phyloP scores from a whole-genome alignment of 148 eudicot genomes.

The Amaranthus hypochondriacus region DNA sequence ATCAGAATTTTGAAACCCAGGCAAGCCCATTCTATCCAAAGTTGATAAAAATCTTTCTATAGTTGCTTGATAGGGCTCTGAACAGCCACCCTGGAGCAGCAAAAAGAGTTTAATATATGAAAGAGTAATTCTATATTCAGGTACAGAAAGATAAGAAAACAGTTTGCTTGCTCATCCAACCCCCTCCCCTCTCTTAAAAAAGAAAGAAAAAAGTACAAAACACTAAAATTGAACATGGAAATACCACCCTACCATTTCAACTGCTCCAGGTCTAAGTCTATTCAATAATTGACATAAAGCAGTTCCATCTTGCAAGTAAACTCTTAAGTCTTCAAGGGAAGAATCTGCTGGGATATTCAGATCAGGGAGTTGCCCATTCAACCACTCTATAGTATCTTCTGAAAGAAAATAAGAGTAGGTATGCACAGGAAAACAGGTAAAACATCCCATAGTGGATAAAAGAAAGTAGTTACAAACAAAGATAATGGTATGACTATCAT shows the following conservation, averaged over 20 bases:
- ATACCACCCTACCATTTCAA: slow-evolving; percentile 31
- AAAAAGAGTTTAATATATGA: background rate
- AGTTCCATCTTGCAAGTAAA: slow-evolving; percentile 62
- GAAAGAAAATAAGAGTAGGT: slow-evolving; percentile 1
- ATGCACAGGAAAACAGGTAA: slow-evolving; percentile 6
- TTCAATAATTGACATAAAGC: slow-evolving; percentile 61
- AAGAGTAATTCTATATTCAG: background rate
- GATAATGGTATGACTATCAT: slow-evolving; percentile 1
- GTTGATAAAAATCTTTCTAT: slow-evolving; percentile 58
- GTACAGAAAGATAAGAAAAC: background rate
- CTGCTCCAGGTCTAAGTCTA: slow-evolving; percentile 66
- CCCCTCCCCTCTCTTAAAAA: background rate
- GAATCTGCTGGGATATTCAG: slow-evolving; percentile 56
- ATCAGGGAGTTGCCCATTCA: slow-evolving; percentile 59
- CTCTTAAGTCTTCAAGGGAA: slow-evolving; percentile 65
- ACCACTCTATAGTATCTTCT: slow-evolving; percentile 55
- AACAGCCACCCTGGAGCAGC: slow-evolving; percentile 37
- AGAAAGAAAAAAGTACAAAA: background rate
- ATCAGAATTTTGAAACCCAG: slow-evolving; percentile 57
- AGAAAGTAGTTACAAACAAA: slow-evolving; percentile 7
- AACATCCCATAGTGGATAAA: slow-evolving; percentile 1
- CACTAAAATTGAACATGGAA: background rate
- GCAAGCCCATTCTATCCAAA: slow-evolving; percentile 67
- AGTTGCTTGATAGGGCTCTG: slow-evolving; percentile 34
- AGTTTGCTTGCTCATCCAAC: background rate